Percentiles rank a stretch among this genome's conserved stretches.
These are phyloP conservation scores for Ogataea hybrid DNA, from an alignment of 1,139 yeast species.

Conservation along the genomic window DNA sequence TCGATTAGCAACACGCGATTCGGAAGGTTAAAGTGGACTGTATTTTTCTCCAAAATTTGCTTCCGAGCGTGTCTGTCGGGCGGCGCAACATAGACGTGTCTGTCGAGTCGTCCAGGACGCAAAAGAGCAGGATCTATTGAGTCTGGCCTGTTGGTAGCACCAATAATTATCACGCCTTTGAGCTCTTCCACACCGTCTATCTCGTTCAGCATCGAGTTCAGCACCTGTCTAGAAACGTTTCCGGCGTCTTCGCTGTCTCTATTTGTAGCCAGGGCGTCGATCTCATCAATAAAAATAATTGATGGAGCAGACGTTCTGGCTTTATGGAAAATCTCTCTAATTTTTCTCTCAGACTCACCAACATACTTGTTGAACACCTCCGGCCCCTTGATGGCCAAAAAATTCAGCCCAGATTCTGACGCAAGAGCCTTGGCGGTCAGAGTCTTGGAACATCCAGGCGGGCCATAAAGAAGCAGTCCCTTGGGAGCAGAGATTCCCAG, in stretches of 20 bases:
- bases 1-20: conserved; percentile 43
- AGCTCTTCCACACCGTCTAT: conserved; percentile 96
- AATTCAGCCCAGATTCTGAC: conserved; percentile 90
- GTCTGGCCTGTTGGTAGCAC: conserved; percentile 94
- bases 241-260: conserved; percentile 60
- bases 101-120: conserved; percentile 91
- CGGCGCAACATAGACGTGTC: conserved; percentile 89
- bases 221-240: conserved; percentile 78
- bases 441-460: conserved; percentile 96
- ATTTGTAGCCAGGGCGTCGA: conserved; percentile 84
- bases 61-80: conserved; percentile 79
- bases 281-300: conserved; percentile 93
- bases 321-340: conserved; percentile 84
- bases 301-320: conserved; percentile 95
- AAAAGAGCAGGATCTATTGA: conserved; percentile 87
- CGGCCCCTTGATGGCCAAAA: conserved; percentile 93
- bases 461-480: conserved; percentile 88
- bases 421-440: conserved; percentile 93
- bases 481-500: conserved; percentile 90
- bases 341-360: conserved; percentile 89
- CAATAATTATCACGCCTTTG: conserved; percentile 88
- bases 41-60: conserved; percentile 70
- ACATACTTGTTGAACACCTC: conserved; percentile 92
- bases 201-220: conserved; percentile 86
- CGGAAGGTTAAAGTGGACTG: conserved; percentile 52